Conservation (phyloP, 2,329 filamentous ascomycete species). For the Aspergillus hortae region DNA sequence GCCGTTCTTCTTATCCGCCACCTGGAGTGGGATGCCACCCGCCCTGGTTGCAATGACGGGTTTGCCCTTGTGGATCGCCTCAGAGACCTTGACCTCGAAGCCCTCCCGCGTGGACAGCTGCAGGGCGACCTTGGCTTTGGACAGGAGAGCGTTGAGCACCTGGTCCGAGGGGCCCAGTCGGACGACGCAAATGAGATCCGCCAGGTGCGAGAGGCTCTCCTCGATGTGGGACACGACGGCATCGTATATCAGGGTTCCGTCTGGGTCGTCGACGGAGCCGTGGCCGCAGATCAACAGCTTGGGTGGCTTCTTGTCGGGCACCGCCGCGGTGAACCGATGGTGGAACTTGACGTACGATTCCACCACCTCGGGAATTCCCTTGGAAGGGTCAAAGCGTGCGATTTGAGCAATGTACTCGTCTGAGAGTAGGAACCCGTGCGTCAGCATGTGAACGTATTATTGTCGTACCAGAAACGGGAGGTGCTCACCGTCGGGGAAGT, state of each 20-base stretch:
- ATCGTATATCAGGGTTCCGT: conserved; percentile 69
- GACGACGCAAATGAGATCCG: conserved; percentile 68
- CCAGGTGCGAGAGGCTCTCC: conserved; percentile 58
- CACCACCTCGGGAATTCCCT: conserved; percentile 75
- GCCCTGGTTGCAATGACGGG: conserved; percentile 72
- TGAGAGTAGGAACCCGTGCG: conserved; percentile 11
- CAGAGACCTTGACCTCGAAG: conserved; percentile 83
- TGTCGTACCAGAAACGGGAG: neutral
- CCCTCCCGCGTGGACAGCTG: conserved; percentile 79
- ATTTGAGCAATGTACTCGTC: conserved; percentile 76
- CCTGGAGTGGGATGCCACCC: conserved; percentile 77
- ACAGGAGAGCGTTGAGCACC: conserved; percentile 71
- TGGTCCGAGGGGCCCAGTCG: conserved; percentile 75
- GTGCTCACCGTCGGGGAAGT: conserved; percentile 34
- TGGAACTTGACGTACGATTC: conserved; percentile 71
- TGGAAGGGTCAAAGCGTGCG: conserved; percentile 78
- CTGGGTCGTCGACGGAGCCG: conserved; percentile 76
- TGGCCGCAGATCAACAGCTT: conserved; percentile 75
- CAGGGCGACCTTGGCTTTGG: conserved; percentile 68
- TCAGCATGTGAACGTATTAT: too few relatives aligned
- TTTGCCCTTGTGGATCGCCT: conserved; percentile 74
- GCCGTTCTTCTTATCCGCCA: conserved; percentile 67
- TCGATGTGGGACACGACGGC: conserved; percentile 67
- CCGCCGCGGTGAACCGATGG: conserved; percentile 52
- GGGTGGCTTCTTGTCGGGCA: conserved; percentile 54